Evolutionary conservation across 352 stramenopile species (phyloP), one percentile per base, ranked within the genome.

Genomic region (Globisporangium paroecandrum): DNA sequence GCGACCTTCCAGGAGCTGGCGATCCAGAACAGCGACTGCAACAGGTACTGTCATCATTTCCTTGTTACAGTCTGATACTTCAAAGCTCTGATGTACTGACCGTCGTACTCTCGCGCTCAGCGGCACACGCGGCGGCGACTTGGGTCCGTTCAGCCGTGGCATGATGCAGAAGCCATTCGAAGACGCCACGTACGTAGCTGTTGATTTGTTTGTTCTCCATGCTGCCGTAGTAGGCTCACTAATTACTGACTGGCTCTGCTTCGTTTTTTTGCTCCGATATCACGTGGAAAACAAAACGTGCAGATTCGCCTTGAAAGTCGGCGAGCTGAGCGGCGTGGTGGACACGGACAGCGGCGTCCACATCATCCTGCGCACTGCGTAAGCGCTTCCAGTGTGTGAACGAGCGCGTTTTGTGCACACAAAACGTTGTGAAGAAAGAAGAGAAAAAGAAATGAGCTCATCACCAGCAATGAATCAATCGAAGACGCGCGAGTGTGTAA

Each of bases 291-390:
- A 51, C 27, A 49, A 49, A 34, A n/a, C 27, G 27, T 32, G 20
- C 65, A 91, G 83, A 54, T 98, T 98, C 72, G 82, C 70, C 13
- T 83, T 99, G 24, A 70, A 91, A 59, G 87, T 98, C 25, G 95
- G 94, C 49, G 86, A 99, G 74, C 89, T 99, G 71, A 98, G 88
- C 62, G 89, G 81, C 58, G 94, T 99, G 69, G 91, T 99, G 24
- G 94, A 97, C 66, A 98, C 95, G 58, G 96, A 99, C 76, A 98
- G 86, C 63, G 97, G 97, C 58, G 95, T 98, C 68, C 97, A 99
- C 87, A 96, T 99, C 66, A 98, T 99, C 60, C 85, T 98, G 60
- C 86, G 96, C 69, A 94, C 86, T n/a, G 85, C 82, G 7, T 93
- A 85, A 85, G 10, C 38, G 24, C 12, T 15, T 22, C 8, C 38